Percentiles rank a stretch among this genome's conserved stretches.
Evolutionary conservation across 192 early-diverging fungal genomes (phyloP).

Genomic region (Backusella tarrabulga): DNA sequence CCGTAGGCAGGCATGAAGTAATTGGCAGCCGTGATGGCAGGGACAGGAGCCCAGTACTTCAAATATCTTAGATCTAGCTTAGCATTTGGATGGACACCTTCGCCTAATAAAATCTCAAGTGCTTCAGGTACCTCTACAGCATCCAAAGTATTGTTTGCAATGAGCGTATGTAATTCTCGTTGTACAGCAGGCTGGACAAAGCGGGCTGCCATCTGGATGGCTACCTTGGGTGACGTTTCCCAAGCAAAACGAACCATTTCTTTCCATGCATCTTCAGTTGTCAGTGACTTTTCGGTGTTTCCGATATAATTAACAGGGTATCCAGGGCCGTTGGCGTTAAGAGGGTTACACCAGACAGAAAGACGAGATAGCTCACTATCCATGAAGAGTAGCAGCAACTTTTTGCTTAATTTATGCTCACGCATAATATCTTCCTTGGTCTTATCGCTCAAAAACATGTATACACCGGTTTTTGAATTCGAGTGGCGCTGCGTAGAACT

Average conservation of each 20-base stretch:
- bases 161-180: slow-evolving; percentile 61
- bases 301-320: slow-evolving; percentile 30
- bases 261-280: slow-evolving; percentile 67
- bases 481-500: slow-evolving; percentile 21
- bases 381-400: slow-evolving; percentile 77
- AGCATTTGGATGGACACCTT: slow-evolving; percentile 39
- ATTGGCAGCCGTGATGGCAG: slow-evolving; percentile 85
- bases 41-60: slow-evolving; percentile 86
- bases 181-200: slow-evolving; percentile 70
- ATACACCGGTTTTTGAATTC: neutral
- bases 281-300: slow-evolving; percentile 23
- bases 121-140: slow-evolving; percentile 74
- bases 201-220: slow-evolving; percentile 72
- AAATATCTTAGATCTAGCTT: slow-evolving; percentile 57
- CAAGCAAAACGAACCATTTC: slow-evolving; percentile 77
- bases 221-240: slow-evolving; percentile 72
- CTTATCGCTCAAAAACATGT: slow-evolving; percentile 34
- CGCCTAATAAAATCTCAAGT: slow-evolving; percentile 67
- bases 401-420: slow-evolving; percentile 43
- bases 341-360: slow-evolving; percentile 80
- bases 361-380: slow-evolving; percentile 87
- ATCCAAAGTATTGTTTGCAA: slow-evolving; percentile 60
- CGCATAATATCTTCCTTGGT: slow-evolving; percentile 51
- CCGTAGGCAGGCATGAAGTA: slow-evolving; percentile 71
- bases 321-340: slow-evolving; percentile 43